Base-by-base conservation (phyloP, 208 protist genomes). In the Acanthamoeba lenticulata region DNA sequence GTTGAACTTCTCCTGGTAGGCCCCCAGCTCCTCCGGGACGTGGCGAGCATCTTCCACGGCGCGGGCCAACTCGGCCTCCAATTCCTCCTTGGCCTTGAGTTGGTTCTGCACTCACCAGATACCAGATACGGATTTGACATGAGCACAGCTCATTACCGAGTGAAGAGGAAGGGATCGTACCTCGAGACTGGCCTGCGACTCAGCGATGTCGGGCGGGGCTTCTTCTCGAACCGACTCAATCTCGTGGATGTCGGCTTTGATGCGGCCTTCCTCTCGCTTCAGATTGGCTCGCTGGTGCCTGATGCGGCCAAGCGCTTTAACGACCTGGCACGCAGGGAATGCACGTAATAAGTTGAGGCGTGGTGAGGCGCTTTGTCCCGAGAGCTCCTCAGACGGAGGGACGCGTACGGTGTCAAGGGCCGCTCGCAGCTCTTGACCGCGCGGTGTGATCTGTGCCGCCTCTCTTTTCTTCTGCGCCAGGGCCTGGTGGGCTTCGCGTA, bases 141-240 rank as follows among this genome's bases (percentile, higher is more conserved):
- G n/a, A n/a, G n/a, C n/a, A n/a, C n/a, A n/a, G n/a, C n/a, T n/a
- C n/a, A n/a, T n/a, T n/a, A n/a, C n/a, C n/a, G n/a, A n/a, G n/a
- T n/a, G n/a, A n/a, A n/a, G n/a, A n/a, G n/a, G n/a, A 65, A 77
- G 27, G 34, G 6, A 19, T 11, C 13, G 29, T 32, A 94, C 92
- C 92, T 79, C 81, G 40, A 95, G 77, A 88, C 62, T 79, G 40
- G 62, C n/a, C 88, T 94, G 44, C 32, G 62, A 52, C 45, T 95
- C 94, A 13, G 52, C 38, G 29, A 94, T 67, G 62, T 95, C 94
- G 9, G 45, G 44, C 42, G 79, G 72, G 27, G 60, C 60, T n/a
- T 95, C 94, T 24, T 93, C 81, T 5, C 44, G 32, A 24, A 92
- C 42, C 1, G 32, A 74, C 91, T 92, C 44, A 13, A 95, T 19